phyloP scores from a whole-genome alignment of 495 filamentous ascomycete genomes.

The Penicillium coffeae region DNA sequence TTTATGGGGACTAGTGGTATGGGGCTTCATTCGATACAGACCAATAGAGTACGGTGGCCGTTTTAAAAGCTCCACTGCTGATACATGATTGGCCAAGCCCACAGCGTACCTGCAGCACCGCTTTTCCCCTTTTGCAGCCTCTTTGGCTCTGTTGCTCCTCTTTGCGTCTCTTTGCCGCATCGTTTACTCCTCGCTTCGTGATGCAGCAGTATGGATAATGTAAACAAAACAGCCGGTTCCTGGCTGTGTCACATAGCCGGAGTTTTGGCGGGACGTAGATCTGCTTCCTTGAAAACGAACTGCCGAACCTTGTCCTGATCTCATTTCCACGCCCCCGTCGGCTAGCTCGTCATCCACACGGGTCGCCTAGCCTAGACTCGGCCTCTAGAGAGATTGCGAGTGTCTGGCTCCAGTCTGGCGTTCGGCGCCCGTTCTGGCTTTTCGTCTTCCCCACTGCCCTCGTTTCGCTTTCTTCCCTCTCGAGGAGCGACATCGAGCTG shows the following conservation, averaged over 20 bases:
- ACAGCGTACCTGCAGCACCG: constrained; percentile 19
- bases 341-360: constrained; percentile 22
- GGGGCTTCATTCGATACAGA: background rate
- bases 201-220: too few relatives aligned
- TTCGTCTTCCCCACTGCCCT: constrained; percentile 8
- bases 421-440: constrained; percentile 12
- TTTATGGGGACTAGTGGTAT: background rate
- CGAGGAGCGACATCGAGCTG: background rate
- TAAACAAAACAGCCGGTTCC: too few relatives aligned
- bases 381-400: constrained; percentile 22
- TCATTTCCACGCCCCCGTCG: too few relatives aligned
- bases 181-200: background rate
- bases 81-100: constrained; percentile 7
- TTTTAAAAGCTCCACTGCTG: constrained; percentile 11
- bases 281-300: too few relatives aligned
- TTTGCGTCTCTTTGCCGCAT: background rate
- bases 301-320: too few relatives aligned
- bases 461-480: constrained; percentile 5
- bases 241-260: too few relatives aligned
- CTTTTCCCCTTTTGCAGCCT: constrained; percentile 3
- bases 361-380: constrained; percentile 25
- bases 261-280: too few relatives aligned
- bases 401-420: constrained; percentile 20
- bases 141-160: constrained; percentile 1
- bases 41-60: too few relatives aligned